Conservation (phyloP, 2,329 filamentous ascomycete genomes). For the Arthroderma sp. region DNA sequence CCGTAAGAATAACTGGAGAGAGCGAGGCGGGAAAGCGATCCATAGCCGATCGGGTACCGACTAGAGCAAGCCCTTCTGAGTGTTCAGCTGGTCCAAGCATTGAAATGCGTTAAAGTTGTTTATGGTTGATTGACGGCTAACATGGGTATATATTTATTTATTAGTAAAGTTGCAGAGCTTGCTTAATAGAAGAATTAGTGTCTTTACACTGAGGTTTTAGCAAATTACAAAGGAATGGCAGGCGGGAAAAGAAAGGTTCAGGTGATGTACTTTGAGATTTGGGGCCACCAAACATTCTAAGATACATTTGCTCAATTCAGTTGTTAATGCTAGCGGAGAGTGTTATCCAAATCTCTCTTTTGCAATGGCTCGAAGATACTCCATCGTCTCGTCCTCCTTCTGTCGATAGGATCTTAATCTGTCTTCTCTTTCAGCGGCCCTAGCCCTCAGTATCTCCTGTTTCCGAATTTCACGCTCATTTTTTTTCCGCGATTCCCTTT, state of each 20-base stretch:
- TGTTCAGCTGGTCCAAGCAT: too few relatives aligned
- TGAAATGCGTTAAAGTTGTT: too few relatives aligned
- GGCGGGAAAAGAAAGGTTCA: too few relatives aligned
- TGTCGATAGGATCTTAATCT: slow-evolving; percentile 53
- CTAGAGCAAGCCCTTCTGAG: too few relatives aligned
- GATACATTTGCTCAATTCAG: too few relatives aligned
- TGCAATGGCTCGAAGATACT: slow-evolving; percentile 65
- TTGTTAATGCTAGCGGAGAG: not conserved
- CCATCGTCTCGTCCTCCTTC: slow-evolving; percentile 75
- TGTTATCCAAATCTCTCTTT: slow-evolving; percentile 59
- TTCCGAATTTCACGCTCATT: slow-evolving; percentile 69
- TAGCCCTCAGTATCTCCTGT: slow-evolving; percentile 66
- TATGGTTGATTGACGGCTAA: too few relatives aligned
- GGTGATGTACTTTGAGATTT: too few relatives aligned
- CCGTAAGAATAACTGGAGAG: slow-evolving; percentile 8
- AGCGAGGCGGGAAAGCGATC: slow-evolving; percentile 4
- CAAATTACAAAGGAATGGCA: too few relatives aligned
- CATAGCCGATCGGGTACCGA: slow-evolving; percentile 1
- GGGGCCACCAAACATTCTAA: not conserved
- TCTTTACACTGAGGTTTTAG: too few relatives aligned
- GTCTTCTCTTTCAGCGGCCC: slow-evolving; percentile 68
- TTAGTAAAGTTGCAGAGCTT: too few relatives aligned
- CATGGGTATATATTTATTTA: too few relatives aligned
- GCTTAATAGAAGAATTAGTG: too few relatives aligned
- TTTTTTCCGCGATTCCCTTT: slow-evolving; percentile 57